These are phyloP conservation scores for Cyclotella kingstonii DNA, from an alignment of 108 stramenopile genomes.

Conservation along the genomic window DNA sequence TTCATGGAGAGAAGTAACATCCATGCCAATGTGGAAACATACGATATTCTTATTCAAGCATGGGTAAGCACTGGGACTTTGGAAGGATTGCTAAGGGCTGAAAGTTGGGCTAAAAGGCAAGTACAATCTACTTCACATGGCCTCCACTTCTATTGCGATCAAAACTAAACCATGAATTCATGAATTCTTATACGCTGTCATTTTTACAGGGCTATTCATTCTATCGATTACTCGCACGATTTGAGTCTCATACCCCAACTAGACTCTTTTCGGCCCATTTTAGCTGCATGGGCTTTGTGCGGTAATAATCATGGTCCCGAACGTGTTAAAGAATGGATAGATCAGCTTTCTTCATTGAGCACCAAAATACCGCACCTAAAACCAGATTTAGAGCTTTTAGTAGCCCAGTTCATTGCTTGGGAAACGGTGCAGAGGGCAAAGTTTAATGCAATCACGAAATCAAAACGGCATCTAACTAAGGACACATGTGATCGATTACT, in stretches of 20 bases:
- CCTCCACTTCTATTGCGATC: background rate
- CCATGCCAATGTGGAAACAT: constrained; percentile 57
- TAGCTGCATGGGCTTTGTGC: constrained; percentile 62
- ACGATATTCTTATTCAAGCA: constrained; percentile 72
- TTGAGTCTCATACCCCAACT: constrained; percentile 20
- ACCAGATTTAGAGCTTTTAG: constrained; percentile 23
- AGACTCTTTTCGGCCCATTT: constrained; percentile 68
- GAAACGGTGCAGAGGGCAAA: constrained; percentile 15
- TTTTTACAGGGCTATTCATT: background rate
- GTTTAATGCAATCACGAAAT: too few relatives aligned
- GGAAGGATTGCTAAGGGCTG: constrained; percentile 57
- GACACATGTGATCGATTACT: too few relatives aligned
- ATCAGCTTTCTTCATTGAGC: constrained; percentile 22
- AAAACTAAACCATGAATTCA: background rate
- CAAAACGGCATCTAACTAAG: too few relatives aligned
- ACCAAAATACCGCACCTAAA: constrained; percentile 16
- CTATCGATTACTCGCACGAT: constrained; percentile 1
- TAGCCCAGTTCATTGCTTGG: constrained; percentile 34
- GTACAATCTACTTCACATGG: background rate
- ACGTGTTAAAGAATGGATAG: constrained; percentile 56
- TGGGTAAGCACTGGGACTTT: constrained; percentile 65
- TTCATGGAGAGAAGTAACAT: constrained; percentile 46
- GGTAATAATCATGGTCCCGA: constrained; percentile 47
- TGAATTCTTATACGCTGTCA: background rate
- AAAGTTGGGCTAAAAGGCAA: constrained; percentile 40